Evolutionary conservation across 208 protist genomes (phyloP).

Genomic region (Leptomonas pyrrhocoris): DNA sequence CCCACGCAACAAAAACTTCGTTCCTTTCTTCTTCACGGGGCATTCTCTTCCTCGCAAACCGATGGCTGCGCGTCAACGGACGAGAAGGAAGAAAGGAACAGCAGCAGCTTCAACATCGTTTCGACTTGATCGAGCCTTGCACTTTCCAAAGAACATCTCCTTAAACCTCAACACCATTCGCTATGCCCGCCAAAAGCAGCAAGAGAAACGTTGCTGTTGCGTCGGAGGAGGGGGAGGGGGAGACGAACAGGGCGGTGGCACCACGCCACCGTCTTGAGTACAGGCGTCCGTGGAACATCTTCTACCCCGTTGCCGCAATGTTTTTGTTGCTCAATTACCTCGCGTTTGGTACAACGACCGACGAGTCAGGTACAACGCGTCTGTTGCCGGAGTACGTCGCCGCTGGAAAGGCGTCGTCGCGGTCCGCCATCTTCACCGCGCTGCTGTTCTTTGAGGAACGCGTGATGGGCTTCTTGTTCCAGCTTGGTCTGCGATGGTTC

Average conservation of each 20-base stretch:
- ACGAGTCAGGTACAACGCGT: slow-evolving; percentile 32
- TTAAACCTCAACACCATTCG: too few species aligned
- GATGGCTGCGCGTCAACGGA: not conserved
- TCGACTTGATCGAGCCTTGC: too few species aligned
- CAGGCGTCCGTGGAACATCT: slow-evolving; percentile 35
- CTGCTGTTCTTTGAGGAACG: slow-evolving; percentile 48
- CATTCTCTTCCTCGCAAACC: not conserved
- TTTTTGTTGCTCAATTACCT: slow-evolving; percentile 76
- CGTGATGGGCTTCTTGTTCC: slow-evolving; percentile 46
- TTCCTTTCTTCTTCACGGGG: not conserved
- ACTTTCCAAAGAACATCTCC: too few species aligned
- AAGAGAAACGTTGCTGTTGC: too few species aligned
- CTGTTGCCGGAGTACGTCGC: slow-evolving; percentile 41
- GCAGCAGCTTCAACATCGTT: too few species aligned
- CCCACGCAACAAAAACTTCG: not conserved
- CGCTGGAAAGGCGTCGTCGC: not conserved
- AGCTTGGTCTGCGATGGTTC: slow-evolving; percentile 35
- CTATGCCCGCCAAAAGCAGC: too few species aligned
- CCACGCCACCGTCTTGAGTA: slow-evolving; percentile 32
- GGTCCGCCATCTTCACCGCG: not conserved
- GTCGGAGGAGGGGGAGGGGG: not conserved
- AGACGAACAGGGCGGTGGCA: not conserved
- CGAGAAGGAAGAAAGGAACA: not conserved
- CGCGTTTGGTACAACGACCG: slow-evolving; percentile 36
- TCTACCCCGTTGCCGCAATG: slow-evolving; percentile 36